Evolutionary conservation across 306 rosid species (phyloP).

Genomic region (Sicyos edulis): DNA sequence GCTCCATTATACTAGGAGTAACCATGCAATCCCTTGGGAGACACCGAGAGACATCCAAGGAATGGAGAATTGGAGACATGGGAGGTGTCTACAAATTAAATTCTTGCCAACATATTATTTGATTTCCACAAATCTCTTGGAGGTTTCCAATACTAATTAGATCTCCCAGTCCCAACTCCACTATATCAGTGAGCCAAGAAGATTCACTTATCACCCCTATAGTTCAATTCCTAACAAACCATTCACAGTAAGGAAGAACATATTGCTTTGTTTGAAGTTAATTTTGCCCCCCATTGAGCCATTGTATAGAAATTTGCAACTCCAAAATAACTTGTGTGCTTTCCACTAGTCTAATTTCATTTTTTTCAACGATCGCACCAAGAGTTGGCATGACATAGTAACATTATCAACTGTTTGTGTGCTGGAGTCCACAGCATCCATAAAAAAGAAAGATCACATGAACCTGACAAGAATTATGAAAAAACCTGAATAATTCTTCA

Average conservation of each 20-base stretch:
- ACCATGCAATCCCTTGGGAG: no score
- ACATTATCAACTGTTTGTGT: conserved; percentile 6
- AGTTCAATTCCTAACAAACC: not conserved
- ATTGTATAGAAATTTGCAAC: not conserved
- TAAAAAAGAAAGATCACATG: not conserved
- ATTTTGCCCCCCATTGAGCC: not conserved
- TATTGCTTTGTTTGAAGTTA: not conserved
- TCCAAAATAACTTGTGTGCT: not conserved
- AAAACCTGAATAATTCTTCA: conserved; percentile 75
- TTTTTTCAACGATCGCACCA: not conserved
- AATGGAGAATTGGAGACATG: no score
- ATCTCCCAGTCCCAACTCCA: not conserved
- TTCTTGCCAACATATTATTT: not conserved
- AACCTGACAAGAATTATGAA: conserved; percentile 22
- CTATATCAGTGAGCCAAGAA: not conserved
- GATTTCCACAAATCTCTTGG: not conserved
- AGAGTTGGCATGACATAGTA: not conserved
- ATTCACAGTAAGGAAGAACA: not conserved
- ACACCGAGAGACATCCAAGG: no score
- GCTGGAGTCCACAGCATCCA: not conserved
- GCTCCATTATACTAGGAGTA: no score
- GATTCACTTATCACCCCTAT: not conserved
- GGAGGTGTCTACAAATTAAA: not conserved
- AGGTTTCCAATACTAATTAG: not conserved
- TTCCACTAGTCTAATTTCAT: no score